phyloP scores from a whole-genome alignment of 352 stramenopile species.

The Phytophthora europaea region DNA sequence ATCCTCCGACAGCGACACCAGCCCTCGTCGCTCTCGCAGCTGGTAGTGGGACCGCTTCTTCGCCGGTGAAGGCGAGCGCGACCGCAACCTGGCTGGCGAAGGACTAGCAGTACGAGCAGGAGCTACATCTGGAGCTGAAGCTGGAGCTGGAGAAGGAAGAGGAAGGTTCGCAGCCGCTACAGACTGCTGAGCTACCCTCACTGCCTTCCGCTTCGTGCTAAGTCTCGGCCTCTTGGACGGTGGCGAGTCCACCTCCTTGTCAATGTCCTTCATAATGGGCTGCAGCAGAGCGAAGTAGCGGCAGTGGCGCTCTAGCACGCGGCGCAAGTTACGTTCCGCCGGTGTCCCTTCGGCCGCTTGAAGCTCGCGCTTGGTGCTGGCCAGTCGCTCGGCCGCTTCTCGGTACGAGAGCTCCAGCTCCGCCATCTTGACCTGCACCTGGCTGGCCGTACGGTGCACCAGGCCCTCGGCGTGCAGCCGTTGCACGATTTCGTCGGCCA shows the following conservation, averaged over 20 bases:
- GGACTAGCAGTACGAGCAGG: slow-evolving; percentile 27
- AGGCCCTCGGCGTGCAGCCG: slow-evolving; percentile 34
- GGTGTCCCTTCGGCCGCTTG: slow-evolving; percentile 28
- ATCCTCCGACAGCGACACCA: slow-evolving; percentile 13
- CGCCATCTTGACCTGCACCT: slow-evolving; percentile 43
- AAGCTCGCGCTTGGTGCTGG: slow-evolving; percentile 34
- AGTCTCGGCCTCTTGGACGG: slow-evolving; percentile 41
- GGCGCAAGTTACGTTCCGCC: slow-evolving; percentile 33
- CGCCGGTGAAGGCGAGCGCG: slow-evolving; percentile 19
- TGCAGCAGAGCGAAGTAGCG: slow-evolving; percentile 47
- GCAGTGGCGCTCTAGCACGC: slow-evolving; percentile 38
- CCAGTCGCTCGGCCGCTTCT: slow-evolving; percentile 35
- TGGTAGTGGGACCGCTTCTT: slow-evolving; percentile 18
- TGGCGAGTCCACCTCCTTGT: slow-evolving; percentile 13
- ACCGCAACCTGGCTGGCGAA: slow-evolving; percentile 1
- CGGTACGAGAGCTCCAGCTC: slow-evolving; percentile 48
- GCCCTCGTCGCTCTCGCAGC: slow-evolving; percentile 17
- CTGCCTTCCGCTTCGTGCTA: slow-evolving; percentile 34
- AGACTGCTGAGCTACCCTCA: slow-evolving; percentile 1
- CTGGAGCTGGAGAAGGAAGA: slow-evolving; percentile 10
- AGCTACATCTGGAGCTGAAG: neutral
- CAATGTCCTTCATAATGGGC: slow-evolving; percentile 39
- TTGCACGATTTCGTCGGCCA: slow-evolving; percentile 44
- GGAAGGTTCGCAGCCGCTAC: slow-evolving; percentile 1
- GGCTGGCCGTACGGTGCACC: slow-evolving; percentile 28